Conservation (phyloP, 2,329 filamentous ascomycete genomes). For the Penicillium sp. region DNA sequence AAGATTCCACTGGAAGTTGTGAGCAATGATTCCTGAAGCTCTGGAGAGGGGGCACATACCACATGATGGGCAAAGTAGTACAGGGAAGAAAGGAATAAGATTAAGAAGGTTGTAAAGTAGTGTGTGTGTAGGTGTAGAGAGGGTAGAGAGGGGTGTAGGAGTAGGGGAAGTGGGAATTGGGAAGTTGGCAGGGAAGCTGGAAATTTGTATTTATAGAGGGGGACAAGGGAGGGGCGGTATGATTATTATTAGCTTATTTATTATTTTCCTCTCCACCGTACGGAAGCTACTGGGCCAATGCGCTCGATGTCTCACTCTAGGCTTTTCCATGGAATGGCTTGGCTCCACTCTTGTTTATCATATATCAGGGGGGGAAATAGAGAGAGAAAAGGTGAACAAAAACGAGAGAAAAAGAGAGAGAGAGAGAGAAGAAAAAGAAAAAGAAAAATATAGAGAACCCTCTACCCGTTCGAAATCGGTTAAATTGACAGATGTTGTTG, state of each 20-base stretch:
- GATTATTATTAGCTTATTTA: slow-evolving; percentile 16
- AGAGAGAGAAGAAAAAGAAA: too few relatives aligned
- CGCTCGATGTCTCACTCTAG: slow-evolving; percentile 18
- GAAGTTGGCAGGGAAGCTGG: slow-evolving; percentile 1
- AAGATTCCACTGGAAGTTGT: slow-evolving; percentile 50
- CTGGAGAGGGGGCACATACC: slow-evolving; percentile 26
- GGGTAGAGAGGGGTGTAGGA: neutral
- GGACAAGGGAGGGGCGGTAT: slow-evolving; percentile 20
- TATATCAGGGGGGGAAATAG: neutral
- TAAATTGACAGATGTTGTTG: too few relatives aligned
- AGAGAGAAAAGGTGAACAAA: neutral
- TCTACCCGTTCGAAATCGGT: too few relatives aligned
- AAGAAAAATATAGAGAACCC: too few relatives aligned
- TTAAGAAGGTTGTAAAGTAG: neutral
- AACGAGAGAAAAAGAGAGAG: neutral
- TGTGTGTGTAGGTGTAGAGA: too few relatives aligned
- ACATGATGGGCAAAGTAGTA: slow-evolving; percentile 29
- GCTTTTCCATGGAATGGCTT: slow-evolving; percentile 2
- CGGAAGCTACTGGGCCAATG: slow-evolving; percentile 14
- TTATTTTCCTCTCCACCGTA: neutral
- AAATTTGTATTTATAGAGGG: slow-evolving; percentile 26
- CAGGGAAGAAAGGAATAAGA: neutral
- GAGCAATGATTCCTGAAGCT: neutral
- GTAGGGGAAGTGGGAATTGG: neutral
- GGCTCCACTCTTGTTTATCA: neutral